These are phyloP conservation scores for Guyanaporus albipodus DNA, from an alignment of 768 basidiomycete genomes.

Conservation along the genomic window DNA sequence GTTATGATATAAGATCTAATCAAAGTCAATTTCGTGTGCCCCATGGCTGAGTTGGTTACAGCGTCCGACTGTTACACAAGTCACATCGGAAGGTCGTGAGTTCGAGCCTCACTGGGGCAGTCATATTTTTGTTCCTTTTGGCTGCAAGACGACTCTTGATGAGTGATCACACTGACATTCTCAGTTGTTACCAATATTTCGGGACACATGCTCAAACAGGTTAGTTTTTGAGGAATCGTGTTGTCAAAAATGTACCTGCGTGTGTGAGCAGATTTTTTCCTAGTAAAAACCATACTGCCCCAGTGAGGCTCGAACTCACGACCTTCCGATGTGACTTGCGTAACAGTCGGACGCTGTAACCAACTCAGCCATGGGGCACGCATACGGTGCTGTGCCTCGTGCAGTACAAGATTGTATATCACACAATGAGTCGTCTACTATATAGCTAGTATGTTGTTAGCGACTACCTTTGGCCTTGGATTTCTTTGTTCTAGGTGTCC, in stretches of 20 bases:
- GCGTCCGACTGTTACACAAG: conserved; percentile 64
- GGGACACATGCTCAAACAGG: too few species aligned
- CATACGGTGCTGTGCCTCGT: too few species aligned
- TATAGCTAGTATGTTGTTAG: too few species aligned
- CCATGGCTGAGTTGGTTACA: conserved; percentile 78
- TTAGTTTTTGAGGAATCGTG: too few species aligned
- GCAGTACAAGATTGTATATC: too few species aligned
- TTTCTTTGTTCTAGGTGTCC: conserved; percentile 69
- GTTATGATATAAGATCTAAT: too few species aligned
- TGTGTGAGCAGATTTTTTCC: not conserved
- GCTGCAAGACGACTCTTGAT: too few species aligned
- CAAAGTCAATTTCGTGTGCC: conserved; percentile 44
- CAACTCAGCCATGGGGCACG: conserved; percentile 73
- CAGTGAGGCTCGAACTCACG: conserved; percentile 67
- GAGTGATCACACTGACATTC: too few species aligned
- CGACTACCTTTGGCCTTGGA: conserved; percentile 40
- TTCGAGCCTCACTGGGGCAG: conserved; percentile 67
- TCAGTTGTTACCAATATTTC: too few species aligned
- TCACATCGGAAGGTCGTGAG: conserved; percentile 62
- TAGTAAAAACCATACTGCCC: conserved; percentile 37
- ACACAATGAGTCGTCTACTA: too few species aligned
- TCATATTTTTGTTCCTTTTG: too few species aligned
- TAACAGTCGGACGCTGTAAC: conserved; percentile 79
- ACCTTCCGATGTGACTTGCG: conserved; percentile 48
- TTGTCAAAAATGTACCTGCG: too few species aligned